Base-by-base conservation (phyloP, 208 protist genomes). In the Novymonas esmeraldas region DNA sequence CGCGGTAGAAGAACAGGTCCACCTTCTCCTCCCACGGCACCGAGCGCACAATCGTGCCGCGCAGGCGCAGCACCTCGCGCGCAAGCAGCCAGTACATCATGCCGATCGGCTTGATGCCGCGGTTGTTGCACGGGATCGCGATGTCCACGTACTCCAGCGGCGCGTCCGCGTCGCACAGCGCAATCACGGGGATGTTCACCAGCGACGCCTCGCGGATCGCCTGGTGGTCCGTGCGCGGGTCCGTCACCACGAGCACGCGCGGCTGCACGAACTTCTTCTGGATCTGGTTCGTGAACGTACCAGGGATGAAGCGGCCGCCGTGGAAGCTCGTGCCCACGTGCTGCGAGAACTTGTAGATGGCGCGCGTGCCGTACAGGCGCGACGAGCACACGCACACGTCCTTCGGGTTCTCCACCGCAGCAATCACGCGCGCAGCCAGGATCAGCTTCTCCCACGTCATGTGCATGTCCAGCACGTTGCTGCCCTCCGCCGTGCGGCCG, bases 1-100 rank as follows among this genome's bases (percentile, higher is more conserved):
- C 95, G 67, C 98, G 91, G 92, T 99, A 99, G 93, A 99, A 98
- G 98, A 99, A 99, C 54, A 99, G 93, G 93, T 99, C 99, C 68
- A 98, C 93, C 94, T 99, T 99, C 65, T 99, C 98, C 57, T 98
- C 95, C 98, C 98, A 99, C 29, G 80, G 76, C 50, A 95, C 75
- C 7, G 77, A 72, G 78, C 99, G 90, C 57, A 85, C 61, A 75
- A 99, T 76, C 45, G 75, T 82, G 71, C 97, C 96, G 70, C 97
- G 91, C 59, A 99, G 88, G 70, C 98, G 94, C 64, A 99, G 85
- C 54, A 99, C 97, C 84, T 99, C 98, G 50, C 92, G 97, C 59
- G 97, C 89, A 20, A 99, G 95, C 63, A 99, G 76, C 98, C 98
- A 99, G 93, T 98, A 99, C 81, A 99, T 97, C 51, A 99, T 93